Conservation (phyloP, 768 basidiomycete genomes). For the Calocera cornea region DNA sequence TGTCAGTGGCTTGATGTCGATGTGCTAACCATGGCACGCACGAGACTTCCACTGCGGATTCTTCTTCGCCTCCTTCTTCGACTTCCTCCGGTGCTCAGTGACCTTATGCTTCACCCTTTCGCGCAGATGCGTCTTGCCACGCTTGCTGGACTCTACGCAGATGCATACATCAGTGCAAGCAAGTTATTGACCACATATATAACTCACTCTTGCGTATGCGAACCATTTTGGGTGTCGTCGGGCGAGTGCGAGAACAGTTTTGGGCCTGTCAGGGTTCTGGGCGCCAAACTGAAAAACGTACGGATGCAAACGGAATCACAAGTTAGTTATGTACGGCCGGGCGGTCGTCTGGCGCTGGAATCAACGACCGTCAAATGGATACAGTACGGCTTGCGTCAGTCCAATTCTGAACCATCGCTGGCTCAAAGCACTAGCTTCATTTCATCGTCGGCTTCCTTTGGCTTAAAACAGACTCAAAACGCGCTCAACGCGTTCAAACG, state of each 20-base stretch:
- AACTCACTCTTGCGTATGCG: slow-evolving; percentile 19
- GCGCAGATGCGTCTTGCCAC: slow-evolving; percentile 58
- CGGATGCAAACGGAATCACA: background rate
- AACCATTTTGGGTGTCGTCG: slow-evolving; percentile 11
- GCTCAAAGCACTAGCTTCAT: no score
- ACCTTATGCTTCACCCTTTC: slow-evolving; percentile 62
- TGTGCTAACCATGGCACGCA: slow-evolving; percentile 27
- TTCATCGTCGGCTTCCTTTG: no score
- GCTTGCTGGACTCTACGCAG: slow-evolving; percentile 64
- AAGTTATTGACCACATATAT: background rate
- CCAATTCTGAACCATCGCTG: no score
- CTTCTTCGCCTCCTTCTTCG: slow-evolving; percentile 58
- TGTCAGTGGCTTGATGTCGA: background rate
- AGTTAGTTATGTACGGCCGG: no score
- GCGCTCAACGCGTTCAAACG: no score
- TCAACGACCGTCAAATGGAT: no score
- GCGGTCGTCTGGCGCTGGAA: no score
- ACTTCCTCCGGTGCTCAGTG: slow-evolving; percentile 63
- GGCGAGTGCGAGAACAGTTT: background rate
- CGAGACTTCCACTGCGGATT: slow-evolving; percentile 81
- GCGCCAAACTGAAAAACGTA: background rate
- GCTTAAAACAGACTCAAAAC: no score
- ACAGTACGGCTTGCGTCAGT: no score
- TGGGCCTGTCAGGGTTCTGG: background rate
- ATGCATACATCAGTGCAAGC: background rate